These are phyloP conservation scores for Sesbania bispinosa DNA, from an alignment of 306 rosid species.

Conservation along the genomic window DNA sequence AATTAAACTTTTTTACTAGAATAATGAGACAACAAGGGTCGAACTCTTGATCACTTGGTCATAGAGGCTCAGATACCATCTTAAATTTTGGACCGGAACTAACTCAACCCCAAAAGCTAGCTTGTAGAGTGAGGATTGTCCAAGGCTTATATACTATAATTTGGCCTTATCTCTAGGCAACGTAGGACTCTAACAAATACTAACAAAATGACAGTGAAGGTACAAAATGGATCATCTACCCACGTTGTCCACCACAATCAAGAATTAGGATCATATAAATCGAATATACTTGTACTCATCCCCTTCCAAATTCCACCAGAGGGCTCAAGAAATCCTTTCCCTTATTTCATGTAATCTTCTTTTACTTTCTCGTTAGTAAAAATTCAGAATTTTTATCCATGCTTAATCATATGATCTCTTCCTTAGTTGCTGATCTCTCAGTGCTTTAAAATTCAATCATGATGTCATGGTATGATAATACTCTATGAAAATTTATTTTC, in stretches of 20 bases:
- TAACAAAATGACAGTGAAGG: not conserved
- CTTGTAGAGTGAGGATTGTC: no score
- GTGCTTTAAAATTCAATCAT: conserved; percentile 19
- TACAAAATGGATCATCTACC: conserved; percentile 7
- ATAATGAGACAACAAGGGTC: no score
- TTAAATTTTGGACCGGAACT: no score
- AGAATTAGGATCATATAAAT: conserved; percentile 2
- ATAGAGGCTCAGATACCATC: no score
- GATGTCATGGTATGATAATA: not conserved
- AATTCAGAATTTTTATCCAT: not conserved
- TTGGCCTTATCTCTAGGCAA: no score
- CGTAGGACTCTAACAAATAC: no score
- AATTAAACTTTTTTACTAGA: no score
- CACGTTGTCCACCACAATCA: conserved; percentile 2
- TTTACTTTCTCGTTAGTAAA: not conserved
- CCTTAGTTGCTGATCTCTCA: not conserved
- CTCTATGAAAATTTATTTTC: not conserved
- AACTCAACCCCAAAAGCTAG: no score
- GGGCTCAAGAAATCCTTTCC: not conserved
- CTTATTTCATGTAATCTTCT: not conserved
- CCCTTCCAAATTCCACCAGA: not conserved
- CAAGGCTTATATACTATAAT: no score
- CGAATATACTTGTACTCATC: not conserved
- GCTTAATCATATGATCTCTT: not conserved
- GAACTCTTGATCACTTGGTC: no score